Conservation (phyloP, 257 asterid species). For the Gentiana macrophylla region DNA sequence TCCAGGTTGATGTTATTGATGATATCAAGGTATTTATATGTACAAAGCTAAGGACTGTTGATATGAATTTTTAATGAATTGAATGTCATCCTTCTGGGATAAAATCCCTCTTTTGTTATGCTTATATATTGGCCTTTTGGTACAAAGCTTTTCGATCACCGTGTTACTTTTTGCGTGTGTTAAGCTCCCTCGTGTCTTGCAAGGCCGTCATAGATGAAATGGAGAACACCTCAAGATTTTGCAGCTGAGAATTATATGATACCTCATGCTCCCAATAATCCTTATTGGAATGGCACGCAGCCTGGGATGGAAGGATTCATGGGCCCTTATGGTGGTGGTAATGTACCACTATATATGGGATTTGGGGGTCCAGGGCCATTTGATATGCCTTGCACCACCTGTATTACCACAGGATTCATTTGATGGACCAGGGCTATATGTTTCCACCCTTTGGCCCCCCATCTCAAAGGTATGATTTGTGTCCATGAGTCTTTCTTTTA, state of each 20-base stretch:
- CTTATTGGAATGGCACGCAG: conserved; percentile 80
- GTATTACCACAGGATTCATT: conserved; percentile 75
- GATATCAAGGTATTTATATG: no score
- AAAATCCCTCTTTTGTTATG: no score
- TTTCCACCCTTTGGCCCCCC: conserved; percentile 45
- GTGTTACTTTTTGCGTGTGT: no score
- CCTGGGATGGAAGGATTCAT: conserved; percentile 83
- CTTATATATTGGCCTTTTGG: no score
- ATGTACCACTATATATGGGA: conserved; percentile 47
- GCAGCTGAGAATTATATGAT: conserved; percentile 88
- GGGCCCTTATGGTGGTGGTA: conserved; percentile 56
- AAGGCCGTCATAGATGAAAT: conserved; percentile 71
- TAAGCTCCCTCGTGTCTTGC: conserved; percentile 6
- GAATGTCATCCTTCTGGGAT: no score
- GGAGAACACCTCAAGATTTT: conserved; percentile 72
- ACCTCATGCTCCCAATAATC: conserved; percentile 71
- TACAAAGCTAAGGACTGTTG: no score
- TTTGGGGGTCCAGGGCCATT: conserved; percentile 29
- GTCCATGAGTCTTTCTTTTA: neutral
- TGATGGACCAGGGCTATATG: conserved; percentile 64
- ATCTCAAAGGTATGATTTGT: conserved; percentile 29
- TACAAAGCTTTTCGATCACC: no score
- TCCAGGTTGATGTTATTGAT: no score
- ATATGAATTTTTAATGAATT: no score
- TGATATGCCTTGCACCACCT: conserved; percentile 61